Evolutionary conservation across 345 rosid genomes (phyloP).

Genomic region (Salix purpurea): DNA sequence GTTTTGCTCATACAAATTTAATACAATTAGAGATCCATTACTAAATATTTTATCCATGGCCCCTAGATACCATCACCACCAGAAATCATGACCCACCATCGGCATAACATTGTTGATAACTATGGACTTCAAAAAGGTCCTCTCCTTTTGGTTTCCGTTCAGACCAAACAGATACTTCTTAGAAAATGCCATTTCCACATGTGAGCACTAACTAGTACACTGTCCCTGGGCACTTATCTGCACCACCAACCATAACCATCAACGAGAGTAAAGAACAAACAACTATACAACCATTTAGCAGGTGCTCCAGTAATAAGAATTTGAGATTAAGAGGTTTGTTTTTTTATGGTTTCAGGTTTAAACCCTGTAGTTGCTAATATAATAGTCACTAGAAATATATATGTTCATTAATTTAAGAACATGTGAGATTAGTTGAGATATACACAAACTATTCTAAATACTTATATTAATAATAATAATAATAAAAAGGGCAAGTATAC

Average conservation of each 20-base stretch:
- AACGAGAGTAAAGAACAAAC: background rate
- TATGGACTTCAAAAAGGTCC: background rate
- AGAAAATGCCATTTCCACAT: background rate
- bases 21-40: background rate
- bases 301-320: accelerated
- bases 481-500: background rate
- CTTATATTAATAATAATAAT: no score
- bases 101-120: background rate
- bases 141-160: background rate
- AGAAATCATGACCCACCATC: background rate
- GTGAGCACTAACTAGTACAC: constrained; percentile 2
- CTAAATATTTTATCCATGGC: background rate
- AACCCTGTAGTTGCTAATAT: accelerated
- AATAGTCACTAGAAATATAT: accelerated
- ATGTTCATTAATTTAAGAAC: no score
- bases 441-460: accelerated
- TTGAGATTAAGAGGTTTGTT: no score
- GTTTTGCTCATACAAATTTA: background rate
- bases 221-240: background rate
- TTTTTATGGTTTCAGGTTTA: accelerated
- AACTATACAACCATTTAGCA: no score
- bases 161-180: background rate
- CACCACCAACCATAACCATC: background rate
- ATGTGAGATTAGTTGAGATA: no score
- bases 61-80: background rate